Base-by-base conservation (phyloP, 371 early-diverging fungal genomes). In the Batrachochytrium dendrobatidis region DNA sequence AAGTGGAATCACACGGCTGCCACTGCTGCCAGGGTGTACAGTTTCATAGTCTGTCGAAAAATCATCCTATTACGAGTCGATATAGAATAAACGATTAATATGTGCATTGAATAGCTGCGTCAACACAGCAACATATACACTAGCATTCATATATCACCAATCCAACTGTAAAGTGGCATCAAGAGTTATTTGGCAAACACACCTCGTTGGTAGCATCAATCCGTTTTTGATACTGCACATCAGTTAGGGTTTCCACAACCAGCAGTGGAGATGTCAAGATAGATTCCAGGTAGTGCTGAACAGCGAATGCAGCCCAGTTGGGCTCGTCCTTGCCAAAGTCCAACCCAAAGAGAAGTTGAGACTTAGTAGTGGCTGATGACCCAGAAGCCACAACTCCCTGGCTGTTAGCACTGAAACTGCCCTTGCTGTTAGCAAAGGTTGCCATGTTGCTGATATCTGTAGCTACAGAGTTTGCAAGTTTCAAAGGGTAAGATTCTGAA, bases 241-340 rank as follows among this genome's bases (percentile, higher is more conserved):
- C 66, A 25, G 64, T 24, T 35, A 76, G 58, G 0, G 73, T 73
- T 59, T 71, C 71, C 8, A 68, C 70, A 34, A 76, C 70, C 29
- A 60, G 52, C 31, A 73, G 64, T 7, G 76, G 76, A 17, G 63
- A 61, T 10, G 63, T 55, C 32, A 76, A 56, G 17, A 73, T 60
- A 3, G 71, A 50, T 54, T 65, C 43, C 15, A 65, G 51, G 56
- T 73, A 72, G 18, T 69, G 26, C 32, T 64, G 62, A 17, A 71
- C 35, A 6, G 64, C 53, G 31, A 63, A 64, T 2, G 67, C 30
- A 20, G 72, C 57, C 43, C 61, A 62, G 53, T 69, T 64, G 8
- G 52, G 28, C 12, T 66, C 55, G 20, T 63, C 50, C 17, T 61
- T 58, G 17, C 35, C 49, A 24, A 33, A 53, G 59, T 26, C 35